These are phyloP conservation scores for Fusarium agapanthi DNA, from an alignment of 2,329 filamentous ascomycete species.

Conservation along the genomic window DNA sequence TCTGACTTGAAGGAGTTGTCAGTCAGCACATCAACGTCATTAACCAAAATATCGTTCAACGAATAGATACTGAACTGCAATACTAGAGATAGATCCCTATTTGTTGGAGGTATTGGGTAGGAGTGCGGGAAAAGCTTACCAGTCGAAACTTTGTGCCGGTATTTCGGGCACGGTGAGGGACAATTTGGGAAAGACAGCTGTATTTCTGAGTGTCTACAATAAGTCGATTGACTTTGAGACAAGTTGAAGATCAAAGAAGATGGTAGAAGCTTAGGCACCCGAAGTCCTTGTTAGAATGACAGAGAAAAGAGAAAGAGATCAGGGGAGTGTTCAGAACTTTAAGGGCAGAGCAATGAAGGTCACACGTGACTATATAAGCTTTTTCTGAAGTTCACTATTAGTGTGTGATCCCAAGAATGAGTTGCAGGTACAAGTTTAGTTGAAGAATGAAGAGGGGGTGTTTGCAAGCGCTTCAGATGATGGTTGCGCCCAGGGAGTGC, in stretches of 20 bases:
- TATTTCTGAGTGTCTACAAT: slow-evolving; percentile 1
- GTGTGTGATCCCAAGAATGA: neutral
- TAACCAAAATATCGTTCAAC: neutral
- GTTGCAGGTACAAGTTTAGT: neutral
- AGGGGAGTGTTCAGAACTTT: neutral
- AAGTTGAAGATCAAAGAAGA: neutral
- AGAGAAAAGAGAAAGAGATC: neutral
- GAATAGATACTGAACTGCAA: neutral
- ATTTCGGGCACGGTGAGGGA: neutral
- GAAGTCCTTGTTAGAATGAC: neutral
- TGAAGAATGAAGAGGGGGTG: neutral
- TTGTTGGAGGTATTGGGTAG: neutral
- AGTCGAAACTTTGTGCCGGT: neutral
- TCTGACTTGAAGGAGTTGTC: slow-evolving; percentile 9
- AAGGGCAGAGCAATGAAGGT: neutral
- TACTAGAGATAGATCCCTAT: neutral
- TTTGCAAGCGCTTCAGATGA: neutral
- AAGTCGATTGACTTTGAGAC: neutral
- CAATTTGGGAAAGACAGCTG: neutral
- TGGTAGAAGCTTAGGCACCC: neutral
- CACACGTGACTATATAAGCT: neutral
- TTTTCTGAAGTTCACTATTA: neutral
- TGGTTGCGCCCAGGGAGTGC: neutral
- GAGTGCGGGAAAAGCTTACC: slow-evolving; percentile 9
- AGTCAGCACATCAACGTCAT: neutral